phyloP scores from a whole-genome alignment of 2,329 filamentous ascomycete species.

The Fusarium sp. region DNA sequence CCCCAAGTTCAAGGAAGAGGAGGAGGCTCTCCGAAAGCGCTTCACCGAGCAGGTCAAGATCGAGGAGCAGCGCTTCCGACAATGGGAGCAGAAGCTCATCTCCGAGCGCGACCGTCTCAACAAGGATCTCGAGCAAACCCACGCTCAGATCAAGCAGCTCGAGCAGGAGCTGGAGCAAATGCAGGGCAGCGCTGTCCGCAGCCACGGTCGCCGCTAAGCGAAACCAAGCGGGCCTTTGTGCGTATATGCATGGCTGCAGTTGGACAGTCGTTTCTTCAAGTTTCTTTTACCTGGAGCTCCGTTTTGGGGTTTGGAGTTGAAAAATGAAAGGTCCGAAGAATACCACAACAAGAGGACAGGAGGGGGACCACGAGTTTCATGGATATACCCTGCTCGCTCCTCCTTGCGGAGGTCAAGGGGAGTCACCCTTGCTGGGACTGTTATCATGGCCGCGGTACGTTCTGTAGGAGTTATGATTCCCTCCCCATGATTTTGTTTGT shows the following conservation, averaged over 20 bases:
- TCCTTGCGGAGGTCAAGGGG: conserved; percentile 26
- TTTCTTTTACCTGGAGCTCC: conserved; percentile 49
- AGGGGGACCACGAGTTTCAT: conserved; percentile 44
- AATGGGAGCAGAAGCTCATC: conserved; percentile 99
- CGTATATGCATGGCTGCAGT: conserved; percentile 46
- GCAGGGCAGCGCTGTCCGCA: conserved; percentile 91
- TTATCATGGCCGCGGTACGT: conserved; percentile 41
- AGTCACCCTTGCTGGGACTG: conserved; percentile 32
- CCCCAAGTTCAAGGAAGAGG: conserved; percentile 99
- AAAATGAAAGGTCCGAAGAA: conserved; percentile 51
- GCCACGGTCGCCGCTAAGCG: conserved; percentile 87
- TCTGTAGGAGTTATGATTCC: conserved; percentile 49
- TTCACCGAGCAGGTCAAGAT: conserved; percentile 99
- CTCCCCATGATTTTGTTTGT: conserved; percentile 43
- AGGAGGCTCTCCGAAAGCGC: conserved; percentile 96
- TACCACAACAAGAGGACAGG: conserved; percentile 48
- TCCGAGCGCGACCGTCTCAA: conserved; percentile 98
- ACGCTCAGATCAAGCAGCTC: conserved; percentile 91
- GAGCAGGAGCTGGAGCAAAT: conserved; percentile 94
- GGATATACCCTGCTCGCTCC: conserved; percentile 50
- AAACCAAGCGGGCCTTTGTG: conserved; percentile 22
- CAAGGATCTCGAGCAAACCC: conserved; percentile 98
- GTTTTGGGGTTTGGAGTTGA: conserved; percentile 55
- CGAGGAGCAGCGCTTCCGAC: conserved; percentile 98
- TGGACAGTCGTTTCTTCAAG: conserved; percentile 48